Evolutionary conservation across 371 early-diverging fungal genomes (phyloP), one percentile per base, ranked within the genome.

Genomic region (Rhizomucor pusillus): DNA sequence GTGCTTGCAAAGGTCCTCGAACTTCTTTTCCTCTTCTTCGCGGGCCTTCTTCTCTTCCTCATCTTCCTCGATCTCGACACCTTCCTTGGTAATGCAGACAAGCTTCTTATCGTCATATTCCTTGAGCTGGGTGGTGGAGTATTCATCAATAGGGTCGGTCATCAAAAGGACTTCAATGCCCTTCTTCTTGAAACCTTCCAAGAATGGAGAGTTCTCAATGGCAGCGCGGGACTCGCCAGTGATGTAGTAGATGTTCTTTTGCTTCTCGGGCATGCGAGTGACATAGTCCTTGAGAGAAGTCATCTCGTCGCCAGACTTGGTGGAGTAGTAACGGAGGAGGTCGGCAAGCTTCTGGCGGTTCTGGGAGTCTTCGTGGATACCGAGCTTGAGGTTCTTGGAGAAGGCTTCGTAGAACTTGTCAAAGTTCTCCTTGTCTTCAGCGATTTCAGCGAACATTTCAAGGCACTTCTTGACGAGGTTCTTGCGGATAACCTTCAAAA

Each of bases 91-190:
- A 67, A 95, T 94, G 65, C 87, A 90, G 76, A 97, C 89, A 64
- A 99, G 88, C 84, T 94, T 94, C 90, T 98, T 94, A 75, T 97
- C 98, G 62, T 99, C 97, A 77, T 89, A 99, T 80, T 97, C 97
- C 87, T 92, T 95, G 67, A 99, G 90, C 74, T 95, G 94, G 76
- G 96, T 95, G 60, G 98, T 88, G 63, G 90, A 85, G 83, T 99
- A 98, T 80, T 97, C 93, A 77, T 95, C 93, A 67, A 93, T 91
- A 59, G 94, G 95, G 69, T 95, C 96, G 50, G 91, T 91, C 90
- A 96, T 90, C 87, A 86, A 91, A 62, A 99, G 79, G 44, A 99
- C 99, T 67, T 90, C 90, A 65, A 80, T 96, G 76, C 99, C 97
- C 84, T 89, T 89, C 91, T 93, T 91, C 91, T 94, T 95, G 79